These are phyloP conservation scores for Cladosporium halotolerans DNA, from an alignment of 2,329 filamentous ascomycete species.

Conservation along the genomic window DNA sequence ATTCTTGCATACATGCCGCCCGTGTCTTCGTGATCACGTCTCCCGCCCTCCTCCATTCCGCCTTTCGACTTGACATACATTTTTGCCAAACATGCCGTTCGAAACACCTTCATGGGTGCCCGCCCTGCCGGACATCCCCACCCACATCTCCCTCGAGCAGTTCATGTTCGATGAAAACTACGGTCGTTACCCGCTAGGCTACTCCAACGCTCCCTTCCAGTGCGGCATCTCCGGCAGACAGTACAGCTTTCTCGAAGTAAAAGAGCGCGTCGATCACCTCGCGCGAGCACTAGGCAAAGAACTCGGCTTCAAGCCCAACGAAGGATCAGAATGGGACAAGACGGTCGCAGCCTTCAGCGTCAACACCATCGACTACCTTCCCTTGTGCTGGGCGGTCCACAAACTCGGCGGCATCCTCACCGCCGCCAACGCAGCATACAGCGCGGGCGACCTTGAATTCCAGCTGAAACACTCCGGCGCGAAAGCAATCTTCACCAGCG, in stretches of 20 bases:
- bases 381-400: slow-evolving; percentile 67
- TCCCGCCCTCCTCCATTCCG: not conserved
- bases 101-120: slow-evolving; percentile 57
- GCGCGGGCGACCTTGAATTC: slow-evolving; percentile 61
- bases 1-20: not conserved
- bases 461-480: slow-evolving; percentile 65
- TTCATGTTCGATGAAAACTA: slow-evolving; percentile 71
- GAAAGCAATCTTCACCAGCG: slow-evolving; percentile 65
- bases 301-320: slow-evolving; percentile 63
- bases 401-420: slow-evolving; percentile 67
- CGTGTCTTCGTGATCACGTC: too few relatives aligned
- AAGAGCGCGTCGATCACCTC: slow-evolving; percentile 59
- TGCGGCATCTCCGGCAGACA: slow-evolving; percentile 67
- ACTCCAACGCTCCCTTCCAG: slow-evolving; percentile 65
- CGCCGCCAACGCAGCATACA: slow-evolving; percentile 71
- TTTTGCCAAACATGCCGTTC: slow-evolving; percentile 44
- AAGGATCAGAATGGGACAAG: slow-evolving; percentile 74
- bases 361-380: slow-evolving; percentile 76
- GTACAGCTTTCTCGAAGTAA: slow-evolving; percentile 58
- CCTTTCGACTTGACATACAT: not conserved
- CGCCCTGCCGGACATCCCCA: slow-evolving; percentile 60
- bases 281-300: slow-evolving; percentile 64
- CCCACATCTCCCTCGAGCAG: slow-evolving; percentile 66
- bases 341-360: slow-evolving; percentile 70
- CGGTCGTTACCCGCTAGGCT: slow-evolving; percentile 57